Base-by-base conservation (phyloP, 1,139 yeast species). In the Pichia sp. region DNA sequence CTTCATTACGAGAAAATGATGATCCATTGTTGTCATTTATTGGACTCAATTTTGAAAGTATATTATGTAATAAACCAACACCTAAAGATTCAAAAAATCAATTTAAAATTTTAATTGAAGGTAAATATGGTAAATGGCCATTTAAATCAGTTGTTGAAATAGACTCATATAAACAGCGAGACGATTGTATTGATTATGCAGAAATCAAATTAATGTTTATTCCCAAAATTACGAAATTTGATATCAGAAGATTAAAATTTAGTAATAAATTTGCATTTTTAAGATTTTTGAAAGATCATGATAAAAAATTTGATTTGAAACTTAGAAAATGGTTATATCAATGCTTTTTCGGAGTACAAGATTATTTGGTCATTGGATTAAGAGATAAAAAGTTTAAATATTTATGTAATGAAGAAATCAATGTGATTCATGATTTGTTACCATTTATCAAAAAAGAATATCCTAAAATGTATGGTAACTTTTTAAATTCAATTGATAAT, bases 31-130 rank as follows among this genome's bases (percentile, higher is more conserved):
- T 52, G 19, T 38, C 53, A 13, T 56, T 46, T 46, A 55, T 58
- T 38, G 61, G 61, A 2, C n/a, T 53, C 9, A 55, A 55, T 43
- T 56, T 58, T 48, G 61, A 58, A 42, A 46, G 52, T 19, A 18
- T 56, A 19, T 33, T 57, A 13, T 46, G 46, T 13, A 41, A 44
- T 29, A 45, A 47, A 31, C 30, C 34, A 30, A 34, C 53, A 2
- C 41, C 30, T 14, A 47, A 52, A 42, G 28, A 34, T 14, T 47
- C 50, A n/a, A 62, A 60, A 46, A 25, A 36, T 36, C 41, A 36
- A 10, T 55, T 38, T 44, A 60, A 59, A 49, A 27, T 48, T 7
- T 42, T 60, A 41, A 36, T 50, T 13, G 39, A 38, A 7, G 55
- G 60, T 1, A 45, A 48, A 28, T 53, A 52, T 31, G 58, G 57